Conservation (phyloP, 2,329 filamentous ascomycete genomes). For the Chrysoporthe deuterocubensis region DNA sequence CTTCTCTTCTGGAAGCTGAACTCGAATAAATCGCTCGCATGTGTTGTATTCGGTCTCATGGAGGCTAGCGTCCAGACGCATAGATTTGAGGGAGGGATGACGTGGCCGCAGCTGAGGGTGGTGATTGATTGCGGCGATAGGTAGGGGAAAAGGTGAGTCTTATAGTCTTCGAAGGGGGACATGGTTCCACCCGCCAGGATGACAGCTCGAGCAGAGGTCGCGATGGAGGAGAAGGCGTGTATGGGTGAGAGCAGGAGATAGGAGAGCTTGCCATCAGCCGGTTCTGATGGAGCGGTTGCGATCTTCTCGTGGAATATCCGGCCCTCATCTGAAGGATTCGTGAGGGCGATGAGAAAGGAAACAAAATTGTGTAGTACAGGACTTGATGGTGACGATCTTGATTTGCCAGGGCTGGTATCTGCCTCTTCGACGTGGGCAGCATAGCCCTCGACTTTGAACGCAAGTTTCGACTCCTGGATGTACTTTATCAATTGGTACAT, state of each 20-base stretch:
- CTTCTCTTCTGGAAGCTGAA: slow-evolving; percentile 84
- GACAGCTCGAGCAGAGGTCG: slow-evolving; percentile 81
- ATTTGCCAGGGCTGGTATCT: slow-evolving; percentile 39
- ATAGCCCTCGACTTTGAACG: slow-evolving; percentile 94
- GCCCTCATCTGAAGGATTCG: slow-evolving; percentile 78
- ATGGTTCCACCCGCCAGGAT: slow-evolving; percentile 95
- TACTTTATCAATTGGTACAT: slow-evolving; percentile 87
- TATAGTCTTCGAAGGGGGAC: slow-evolving; percentile 95
- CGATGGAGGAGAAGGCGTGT: slow-evolving; percentile 86
- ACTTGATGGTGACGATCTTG: slow-evolving; percentile 62
- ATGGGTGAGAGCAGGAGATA: slow-evolving; percentile 92
- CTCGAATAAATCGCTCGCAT: slow-evolving; percentile 61
- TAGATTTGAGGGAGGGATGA: slow-evolving; percentile 82
- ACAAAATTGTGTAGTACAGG: slow-evolving; percentile 60
- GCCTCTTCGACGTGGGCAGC: slow-evolving; percentile 63
- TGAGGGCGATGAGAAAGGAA: slow-evolving; percentile 76
- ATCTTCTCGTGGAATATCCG: slow-evolving; percentile 66
- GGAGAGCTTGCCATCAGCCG: slow-evolving; percentile 64
- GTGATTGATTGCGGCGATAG: slow-evolving; percentile 66
- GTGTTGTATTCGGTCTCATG: slow-evolving; percentile 45
- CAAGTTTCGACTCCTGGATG: slow-evolving; percentile 88
- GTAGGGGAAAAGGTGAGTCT: slow-evolving; percentile 81
- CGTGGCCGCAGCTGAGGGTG: slow-evolving; percentile 91
- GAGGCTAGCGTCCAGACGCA: slow-evolving; percentile 73
- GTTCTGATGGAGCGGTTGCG: slow-evolving; percentile 28